Evolutionary conservation across 2,329 filamentous ascomycete genomes (phyloP).

Genomic region (Ceratocystis cacaofunesta): DNA sequence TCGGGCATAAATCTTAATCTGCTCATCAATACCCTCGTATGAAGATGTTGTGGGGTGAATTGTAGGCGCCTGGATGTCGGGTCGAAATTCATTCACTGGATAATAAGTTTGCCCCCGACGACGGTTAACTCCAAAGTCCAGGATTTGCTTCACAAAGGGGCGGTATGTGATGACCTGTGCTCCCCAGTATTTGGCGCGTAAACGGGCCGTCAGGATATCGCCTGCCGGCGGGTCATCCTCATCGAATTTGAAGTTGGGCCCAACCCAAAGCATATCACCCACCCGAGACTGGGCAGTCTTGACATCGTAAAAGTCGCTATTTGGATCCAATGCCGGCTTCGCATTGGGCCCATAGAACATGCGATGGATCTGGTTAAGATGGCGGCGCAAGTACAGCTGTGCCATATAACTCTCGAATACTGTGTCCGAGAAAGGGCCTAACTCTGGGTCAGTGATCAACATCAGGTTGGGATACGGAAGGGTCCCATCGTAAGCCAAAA

Average conservation of each 20-base stretch:
- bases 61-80: slow-evolving; percentile 26
- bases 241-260: slow-evolving; percentile 38
- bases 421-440: slow-evolving; percentile 29
- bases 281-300: slow-evolving; percentile 20
- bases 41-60: slow-evolving; percentile 26
- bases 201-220: slow-evolving; percentile 67
- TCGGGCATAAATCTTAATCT: slow-evolving; percentile 39
- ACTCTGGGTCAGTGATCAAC: slow-evolving; percentile 21
- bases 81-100: slow-evolving; percentile 24
- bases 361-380: slow-evolving; percentile 48
- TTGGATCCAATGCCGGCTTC: slow-evolving; percentile 15
- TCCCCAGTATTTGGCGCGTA: slow-evolving; percentile 91
- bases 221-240: slow-evolving; percentile 55
- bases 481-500: slow-evolving; percentile 45
- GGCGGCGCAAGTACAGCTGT: slow-evolving; percentile 49
- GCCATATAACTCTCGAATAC: slow-evolving; percentile 46
- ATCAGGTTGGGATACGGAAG: slow-evolving; percentile 51
- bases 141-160: slow-evolving; percentile 49
- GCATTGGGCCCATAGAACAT: slow-evolving; percentile 37
- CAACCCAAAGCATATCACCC: slow-evolving; percentile 32
- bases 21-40: slow-evolving; percentile 28
- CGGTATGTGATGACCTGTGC: slow-evolving; percentile 80
- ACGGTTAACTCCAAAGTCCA: slow-evolving; percentile 32
- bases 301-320: slow-evolving; percentile 30
- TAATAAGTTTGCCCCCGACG: slow-evolving; percentile 25